Evolutionary conservation across 805 yeast species (phyloP).

Genomic region (Sugiyamaella smithiae): DNA sequence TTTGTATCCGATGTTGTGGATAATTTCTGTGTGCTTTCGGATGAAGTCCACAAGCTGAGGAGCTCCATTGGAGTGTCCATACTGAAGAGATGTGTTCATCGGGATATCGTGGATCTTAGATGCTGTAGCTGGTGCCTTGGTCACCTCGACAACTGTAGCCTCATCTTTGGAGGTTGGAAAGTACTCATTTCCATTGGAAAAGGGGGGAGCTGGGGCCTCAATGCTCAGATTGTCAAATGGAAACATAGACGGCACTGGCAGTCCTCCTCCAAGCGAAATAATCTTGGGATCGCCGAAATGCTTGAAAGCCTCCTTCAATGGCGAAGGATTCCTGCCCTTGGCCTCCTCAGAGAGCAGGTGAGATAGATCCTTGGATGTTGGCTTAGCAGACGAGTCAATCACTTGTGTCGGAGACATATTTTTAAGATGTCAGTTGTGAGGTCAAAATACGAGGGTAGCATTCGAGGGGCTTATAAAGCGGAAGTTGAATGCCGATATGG

Average conservation of each 20-base stretch:
- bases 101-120: conserved; percentile 50
- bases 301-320: conserved; percentile 80
- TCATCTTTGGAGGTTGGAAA: conserved; percentile 22
- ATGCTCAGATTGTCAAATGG: conserved; percentile 80
- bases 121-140: conserved; percentile 39
- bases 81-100: conserved; percentile 83
- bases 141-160: conserved; percentile 34
- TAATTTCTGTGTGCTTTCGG: conserved; percentile 56
- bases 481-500: no score
- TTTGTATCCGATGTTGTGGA: conserved; percentile 50
- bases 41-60: conserved; percentile 65
- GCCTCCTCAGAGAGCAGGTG: conserved; percentile 80
- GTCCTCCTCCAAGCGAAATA: conserved; percentile 92
- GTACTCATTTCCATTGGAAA: conserved; percentile 59
- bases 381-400: conserved; percentile 13
- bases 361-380: conserved; percentile 62
- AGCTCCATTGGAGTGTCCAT: conserved; percentile 83
- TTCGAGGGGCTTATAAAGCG: no score
- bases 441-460: no score
- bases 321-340: conserved; percentile 68
- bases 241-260: conserved; percentile 87
- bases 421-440: no score
- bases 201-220: conserved; percentile 68
- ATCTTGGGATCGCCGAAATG: conserved; percentile 71
- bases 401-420: neutral